Percentiles rank a stretch among this genome's conserved stretches.
These are phyloP conservation scores for Capsaspora owczarzaki DNA, from an alignment of 78 protist species.

Conservation along the genomic window DNA sequence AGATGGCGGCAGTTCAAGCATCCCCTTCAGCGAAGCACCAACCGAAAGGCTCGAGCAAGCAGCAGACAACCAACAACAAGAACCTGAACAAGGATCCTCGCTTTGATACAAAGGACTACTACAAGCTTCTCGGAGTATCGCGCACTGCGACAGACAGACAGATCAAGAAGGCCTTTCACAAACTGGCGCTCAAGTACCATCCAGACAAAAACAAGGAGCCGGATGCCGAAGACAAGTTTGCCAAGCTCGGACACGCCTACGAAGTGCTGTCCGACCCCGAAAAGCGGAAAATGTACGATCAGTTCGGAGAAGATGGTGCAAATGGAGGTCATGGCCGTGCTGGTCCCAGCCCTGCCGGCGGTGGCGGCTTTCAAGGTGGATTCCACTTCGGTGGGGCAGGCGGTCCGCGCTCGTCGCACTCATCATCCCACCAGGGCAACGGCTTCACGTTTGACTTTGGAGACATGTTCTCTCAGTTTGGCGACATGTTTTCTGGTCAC, in stretches of 20 bases:
- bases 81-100: no score
- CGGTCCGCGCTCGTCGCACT: no score
- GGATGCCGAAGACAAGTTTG: conserved; percentile 20
- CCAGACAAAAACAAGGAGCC: conserved; percentile 32
- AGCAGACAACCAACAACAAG: no score
- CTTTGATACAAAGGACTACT: no score
- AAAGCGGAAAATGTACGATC: conserved; percentile 5
- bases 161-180: conserved; percentile 55
- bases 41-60: no score
- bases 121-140: conserved; percentile 50
- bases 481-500: not conserved
- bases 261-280: not conserved
- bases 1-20: no score
- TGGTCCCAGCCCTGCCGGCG: not conserved
- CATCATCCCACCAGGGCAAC: no score
- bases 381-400: no score
- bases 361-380: not conserved
- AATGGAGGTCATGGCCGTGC: not conserved
- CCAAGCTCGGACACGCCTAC: conserved; percentile 30
- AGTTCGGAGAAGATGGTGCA: not conserved
- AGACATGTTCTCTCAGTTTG: not conserved
- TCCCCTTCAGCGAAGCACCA: no score
- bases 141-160: conserved; percentile 19
- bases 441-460: not conserved
- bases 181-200: conserved; percentile 27